These are phyloP conservation scores for Purpureocillium takamizusanense DNA, from an alignment of 2,329 filamentous ascomycete species.

Conservation along the genomic window DNA sequence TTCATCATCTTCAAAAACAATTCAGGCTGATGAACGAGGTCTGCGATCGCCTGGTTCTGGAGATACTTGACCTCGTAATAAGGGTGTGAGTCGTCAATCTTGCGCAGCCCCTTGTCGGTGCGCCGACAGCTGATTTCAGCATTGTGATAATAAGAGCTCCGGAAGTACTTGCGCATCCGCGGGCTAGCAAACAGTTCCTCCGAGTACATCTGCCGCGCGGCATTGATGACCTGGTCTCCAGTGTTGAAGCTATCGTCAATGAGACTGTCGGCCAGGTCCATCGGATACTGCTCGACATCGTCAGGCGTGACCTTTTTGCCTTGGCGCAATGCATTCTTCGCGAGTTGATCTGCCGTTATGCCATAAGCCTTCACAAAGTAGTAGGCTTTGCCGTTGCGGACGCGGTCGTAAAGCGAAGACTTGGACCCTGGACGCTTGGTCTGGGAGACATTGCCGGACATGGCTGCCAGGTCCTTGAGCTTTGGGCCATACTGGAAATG, in stretches of 20 bases:
- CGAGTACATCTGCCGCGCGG: constrained; percentile 78
- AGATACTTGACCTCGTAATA: constrained; percentile 99
- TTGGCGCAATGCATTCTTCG: constrained; percentile 72
- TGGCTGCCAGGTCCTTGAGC: constrained; percentile 67
- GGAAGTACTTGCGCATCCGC: constrained; percentile 79
- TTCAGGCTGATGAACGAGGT: constrained; percentile 76
- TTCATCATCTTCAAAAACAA: constrained; percentile 95
- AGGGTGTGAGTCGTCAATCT: constrained; percentile 89
- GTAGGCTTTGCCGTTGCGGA: constrained; percentile 72
- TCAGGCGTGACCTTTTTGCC: constrained; percentile 77
- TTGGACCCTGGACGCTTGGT: constrained; percentile 77
- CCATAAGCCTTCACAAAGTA: constrained; percentile 82
- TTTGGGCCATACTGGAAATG: constrained; percentile 87
- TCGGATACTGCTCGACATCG: constrained; percentile 69
- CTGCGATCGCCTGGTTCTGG: constrained; percentile 74
- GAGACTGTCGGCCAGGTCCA: constrained; percentile 78
- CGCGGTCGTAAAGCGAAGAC: constrained; percentile 72
- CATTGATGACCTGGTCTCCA: constrained; percentile 63
- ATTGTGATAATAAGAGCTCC: constrained; percentile 73
- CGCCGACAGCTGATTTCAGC: constrained; percentile 80
- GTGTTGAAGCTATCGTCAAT: constrained; percentile 67
- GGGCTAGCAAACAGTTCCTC: constrained; percentile 87
- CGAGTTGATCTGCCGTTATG: constrained; percentile 80
- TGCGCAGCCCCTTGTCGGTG: constrained; percentile 87
- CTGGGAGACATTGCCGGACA: constrained; percentile 53